Evolutionary conservation across 2,329 filamentous ascomycete species (phyloP).

Genomic region (Tolypocladium paradoxum): DNA sequence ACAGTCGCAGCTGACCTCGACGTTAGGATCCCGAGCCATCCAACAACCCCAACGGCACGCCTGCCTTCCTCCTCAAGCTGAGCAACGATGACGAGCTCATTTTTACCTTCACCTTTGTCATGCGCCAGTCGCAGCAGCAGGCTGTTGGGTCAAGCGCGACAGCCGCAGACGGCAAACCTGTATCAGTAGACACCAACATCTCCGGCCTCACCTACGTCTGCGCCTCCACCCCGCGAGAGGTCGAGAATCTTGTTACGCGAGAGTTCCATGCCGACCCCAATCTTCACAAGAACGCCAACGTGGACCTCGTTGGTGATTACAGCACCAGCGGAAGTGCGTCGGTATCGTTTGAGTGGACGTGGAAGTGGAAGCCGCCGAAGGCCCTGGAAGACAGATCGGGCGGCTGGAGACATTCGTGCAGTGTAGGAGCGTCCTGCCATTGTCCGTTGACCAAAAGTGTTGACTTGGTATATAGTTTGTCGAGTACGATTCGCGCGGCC

Average conservation of each 20-base stretch:
- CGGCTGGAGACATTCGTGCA: constrained; percentile 94
- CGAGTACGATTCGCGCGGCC: constrained; percentile 90
- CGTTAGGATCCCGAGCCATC: constrained; percentile 64
- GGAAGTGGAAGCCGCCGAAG: constrained; percentile 94
- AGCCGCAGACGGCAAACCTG: constrained; percentile 37
- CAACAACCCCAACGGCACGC: constrained; percentile 33
- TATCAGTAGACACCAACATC: constrained; percentile 60
- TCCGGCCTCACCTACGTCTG: constrained; percentile 88
- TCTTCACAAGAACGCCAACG: constrained; percentile 92
- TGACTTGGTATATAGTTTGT: constrained; percentile 55
- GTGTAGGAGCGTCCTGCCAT: constrained; percentile 38
- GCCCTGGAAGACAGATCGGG: constrained; percentile 68
- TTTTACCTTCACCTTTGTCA: constrained; percentile 86
- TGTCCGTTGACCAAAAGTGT: constrained; percentile 4
- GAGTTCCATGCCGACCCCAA: constrained; percentile 98
- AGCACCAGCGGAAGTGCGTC: constrained; percentile 72
- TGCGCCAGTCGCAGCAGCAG: constrained; percentile 41
- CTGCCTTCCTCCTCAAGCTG: constrained; percentile 76
- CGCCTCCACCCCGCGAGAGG: constrained; percentile 72
- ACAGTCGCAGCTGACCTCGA: constrained; percentile 6
- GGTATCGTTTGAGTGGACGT: constrained; percentile 86
- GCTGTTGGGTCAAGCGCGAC: constrained; percentile 26
- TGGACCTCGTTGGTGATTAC: constrained; percentile 89
- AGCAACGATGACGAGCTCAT: constrained; percentile 84
- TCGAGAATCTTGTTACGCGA: constrained; percentile 86